Percentiles rank a stretch among this genome's conserved stretches.
phyloP scores from a whole-genome alignment of 2,329 filamentous ascomycete genomes.

The Nemania bipapillata region DNA sequence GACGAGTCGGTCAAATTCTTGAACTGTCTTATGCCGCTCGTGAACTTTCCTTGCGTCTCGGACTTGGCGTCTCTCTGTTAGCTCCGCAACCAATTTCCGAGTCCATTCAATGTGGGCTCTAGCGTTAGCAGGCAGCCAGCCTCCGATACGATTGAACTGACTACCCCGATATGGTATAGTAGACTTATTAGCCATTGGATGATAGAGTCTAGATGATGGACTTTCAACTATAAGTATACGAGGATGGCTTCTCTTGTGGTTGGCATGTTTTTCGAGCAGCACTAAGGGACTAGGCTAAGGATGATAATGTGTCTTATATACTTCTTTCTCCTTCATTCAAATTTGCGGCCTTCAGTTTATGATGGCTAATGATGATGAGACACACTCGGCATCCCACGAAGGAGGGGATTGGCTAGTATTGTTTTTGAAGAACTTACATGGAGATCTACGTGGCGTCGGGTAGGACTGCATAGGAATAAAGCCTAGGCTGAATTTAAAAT shows the following conservation, averaged over 20 bases:
- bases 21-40: background rate
- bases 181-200: slow-evolving; percentile 3
- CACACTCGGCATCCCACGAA: background rate
- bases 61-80: background rate
- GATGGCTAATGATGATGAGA: background rate
- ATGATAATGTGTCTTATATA: no score
- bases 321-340: background rate
- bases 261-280: no score
- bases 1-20: slow-evolving; percentile 10
- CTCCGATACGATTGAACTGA: background rate
- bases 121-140: slow-evolving; percentile 6
- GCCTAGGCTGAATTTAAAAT: background rate
- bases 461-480: background rate
- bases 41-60: background rate
- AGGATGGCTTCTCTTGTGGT: background rate
- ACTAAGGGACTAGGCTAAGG: no score
- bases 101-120: slow-evolving; percentile 10
- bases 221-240: background rate
- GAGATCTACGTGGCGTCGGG: background rate
- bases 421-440: background rate
- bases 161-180: slow-evolving; percentile 3
- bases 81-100: background rate
- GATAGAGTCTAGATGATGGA: background rate
- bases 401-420: no score
- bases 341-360: background rate